Percentiles rank a stretch among this genome's conserved stretches.
phyloP scores from a whole-genome alignment of 2,329 filamentous ascomycete genomes.

The Hypoxylon sp. region DNA sequence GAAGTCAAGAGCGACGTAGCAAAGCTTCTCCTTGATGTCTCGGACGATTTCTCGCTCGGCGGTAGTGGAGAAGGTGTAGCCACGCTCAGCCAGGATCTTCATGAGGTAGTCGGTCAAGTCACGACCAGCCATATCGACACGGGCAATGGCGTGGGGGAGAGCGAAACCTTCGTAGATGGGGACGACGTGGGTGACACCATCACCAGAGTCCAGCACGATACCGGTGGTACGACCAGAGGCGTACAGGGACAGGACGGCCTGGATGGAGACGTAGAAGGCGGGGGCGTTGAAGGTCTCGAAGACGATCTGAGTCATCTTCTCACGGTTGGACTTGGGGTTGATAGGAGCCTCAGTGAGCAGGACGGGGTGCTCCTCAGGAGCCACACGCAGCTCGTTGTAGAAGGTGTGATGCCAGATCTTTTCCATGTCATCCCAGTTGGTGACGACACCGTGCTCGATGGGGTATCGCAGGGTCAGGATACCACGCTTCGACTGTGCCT shows the following conservation, averaged over 20 bases:
- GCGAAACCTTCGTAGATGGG: conserved; percentile 99
- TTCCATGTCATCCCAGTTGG: conserved; percentile 99
- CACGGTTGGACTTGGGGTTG: conserved; percentile 99
- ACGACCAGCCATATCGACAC: conserved; percentile 99
- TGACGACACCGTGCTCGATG: conserved; percentile 99
- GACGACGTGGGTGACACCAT: conserved; percentile 99
- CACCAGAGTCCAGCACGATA: conserved; percentile 99
- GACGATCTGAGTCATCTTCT: conserved; percentile 99
- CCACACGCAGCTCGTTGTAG: conserved; percentile 99
- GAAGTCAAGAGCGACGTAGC: conserved; percentile 99
- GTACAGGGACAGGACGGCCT: conserved; percentile 99
- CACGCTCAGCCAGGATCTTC: conserved; percentile 99
- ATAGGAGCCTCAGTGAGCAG: conserved; percentile 99
- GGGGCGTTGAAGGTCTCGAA: conserved; percentile 99
- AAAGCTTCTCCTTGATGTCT: conserved; percentile 99
- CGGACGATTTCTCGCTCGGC: conserved; percentile 99
- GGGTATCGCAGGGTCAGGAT: conserved; percentile 99
- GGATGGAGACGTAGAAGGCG: conserved; percentile 99
- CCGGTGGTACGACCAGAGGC: conserved; percentile 99
- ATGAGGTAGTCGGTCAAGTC: conserved; percentile 99
- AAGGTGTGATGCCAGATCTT: conserved; percentile 99
- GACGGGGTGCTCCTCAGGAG: conserved; percentile 99
- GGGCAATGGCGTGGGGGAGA: conserved; percentile 98
- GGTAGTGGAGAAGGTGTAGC: conserved; percentile 99
- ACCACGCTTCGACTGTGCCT: conserved; percentile 99